Percentiles rank a stretch among this genome's conserved stretches.
phyloP scores from a whole-genome alignment of 768 basidiomycete genomes.

The Heimioporus sp. region DNA sequence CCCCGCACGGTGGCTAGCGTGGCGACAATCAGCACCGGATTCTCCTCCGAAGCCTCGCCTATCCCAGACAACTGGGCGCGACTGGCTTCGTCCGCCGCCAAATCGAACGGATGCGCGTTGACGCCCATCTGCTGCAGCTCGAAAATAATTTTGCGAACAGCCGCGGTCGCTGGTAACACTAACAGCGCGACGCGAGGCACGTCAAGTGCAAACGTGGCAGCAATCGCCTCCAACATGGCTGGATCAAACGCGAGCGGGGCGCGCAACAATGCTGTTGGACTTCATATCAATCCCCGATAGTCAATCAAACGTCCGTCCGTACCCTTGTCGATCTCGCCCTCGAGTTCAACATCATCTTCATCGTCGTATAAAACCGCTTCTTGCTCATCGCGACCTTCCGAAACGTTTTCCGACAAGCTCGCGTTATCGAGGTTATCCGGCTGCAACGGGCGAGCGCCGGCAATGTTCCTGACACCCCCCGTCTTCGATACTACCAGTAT shows the following conservation, averaged over 20 bases:
- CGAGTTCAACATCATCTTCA: slow-evolving; percentile 17
- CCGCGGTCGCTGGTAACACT: slow-evolving; percentile 60
- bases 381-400: slow-evolving; percentile 2
- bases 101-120: slow-evolving; percentile 60
- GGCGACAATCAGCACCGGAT: slow-evolving; percentile 63
- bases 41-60: slow-evolving; percentile 36
- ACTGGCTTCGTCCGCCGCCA: slow-evolving; percentile 43
- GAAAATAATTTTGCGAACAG: slow-evolving; percentile 60
- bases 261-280: slow-evolving; percentile 40
- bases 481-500: slow-evolving; percentile 59
- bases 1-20: slow-evolving; percentile 72
- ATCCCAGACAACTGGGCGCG: slow-evolving; percentile 39
- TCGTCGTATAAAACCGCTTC: slow-evolving; percentile 25
- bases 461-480: slow-evolving; percentile 53
- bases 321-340: slow-evolving; percentile 24
- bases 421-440: not conserved
- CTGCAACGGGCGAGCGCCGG: slow-evolving; percentile 36
- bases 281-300: slow-evolving; percentile 5
- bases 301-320: not conserved
- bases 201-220: slow-evolving; percentile 67
- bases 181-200: slow-evolving; percentile 66
- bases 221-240: slow-evolving; percentile 63
- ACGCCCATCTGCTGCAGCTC: slow-evolving; percentile 67
- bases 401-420: not conserved
- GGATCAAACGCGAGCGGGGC: slow-evolving; percentile 55